Base-by-base conservation (phyloP, 208 protist species). In the Naegleria lovaniensis region DNA sequence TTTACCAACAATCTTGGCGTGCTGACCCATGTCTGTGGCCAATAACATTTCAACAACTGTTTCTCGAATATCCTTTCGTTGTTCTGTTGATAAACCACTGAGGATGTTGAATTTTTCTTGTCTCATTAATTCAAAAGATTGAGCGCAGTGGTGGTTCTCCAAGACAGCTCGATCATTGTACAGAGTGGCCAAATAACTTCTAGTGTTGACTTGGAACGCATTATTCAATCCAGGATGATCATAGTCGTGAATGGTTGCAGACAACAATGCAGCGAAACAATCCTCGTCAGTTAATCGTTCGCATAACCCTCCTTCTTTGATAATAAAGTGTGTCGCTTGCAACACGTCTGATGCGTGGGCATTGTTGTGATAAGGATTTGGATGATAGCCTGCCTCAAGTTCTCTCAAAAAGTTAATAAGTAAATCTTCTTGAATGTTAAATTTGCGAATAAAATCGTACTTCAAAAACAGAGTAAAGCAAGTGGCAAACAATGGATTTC, bases 151-250 rank as follows among this genome's bases (percentile, higher is more conserved):
- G 40, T 91, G 90, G 43, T 90, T 91, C 41, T 91, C 90, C 25
- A 91, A 40, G 5, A 91, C 52, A 9, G 90, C 19, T 40, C 94
- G 92, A 91, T 98, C 96, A 92, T 98, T 98, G 93, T 98, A 98
- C 11, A 97, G 93, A n/a, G 95, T 95, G 52, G 97, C 97, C 41
- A 99, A 93, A 90, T 96, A 95, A 13, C 96, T 93, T 88, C 95
- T 92, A 11, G 97, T 97, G 90, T 96, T 96, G n/a, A 97, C 93
- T 92, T 98, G 96, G 92, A 98, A 99, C 92, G 96, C 97, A 93
- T 99, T 99, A 94, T 98, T 98, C 41, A 99, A 90, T 40, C 98
- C 98, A 0, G 97, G 97, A 92, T 99, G 98, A 90, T 98, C 97
- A 92, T 97, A 96, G 95, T 99, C 98, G 94, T 99, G 98, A 85